Evolutionary conservation across 1,139 yeast genomes (phyloP), one percentile per base, ranked within the genome.

Genomic region (Casaregolazyma suthepensis): DNA sequence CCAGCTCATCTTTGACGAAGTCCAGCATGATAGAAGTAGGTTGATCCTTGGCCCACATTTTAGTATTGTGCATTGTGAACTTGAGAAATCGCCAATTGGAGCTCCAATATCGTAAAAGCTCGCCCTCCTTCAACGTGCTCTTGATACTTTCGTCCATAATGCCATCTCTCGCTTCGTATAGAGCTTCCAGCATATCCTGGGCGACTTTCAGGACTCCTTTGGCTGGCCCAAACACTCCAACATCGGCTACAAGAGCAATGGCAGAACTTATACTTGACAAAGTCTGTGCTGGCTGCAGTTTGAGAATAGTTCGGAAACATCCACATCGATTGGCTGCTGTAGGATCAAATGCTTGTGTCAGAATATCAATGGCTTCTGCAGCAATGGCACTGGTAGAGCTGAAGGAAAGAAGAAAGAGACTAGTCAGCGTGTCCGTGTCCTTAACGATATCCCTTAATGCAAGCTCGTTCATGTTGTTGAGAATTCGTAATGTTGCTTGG

Each of bases 1-100:
- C 97, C 52, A 90, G 74, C 0, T 89, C 84, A 66, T 90, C 96
- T 66, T 96, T 80, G 17, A 96, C 87, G 61, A 89, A 90, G 57
- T 87, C 94, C 50, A 85, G 77, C 65, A 88, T 74, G 51, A 78
- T 78, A 0, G 76, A 76, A 38, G 81, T 74, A 48, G 79, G 80
- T 63, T 82, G 84, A 43, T 73, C 71, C 3, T 59, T 59, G 0
- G 95, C 89, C 98, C 98, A 91, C 6, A 68, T 67, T 20, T 87
- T 73, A 1, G 96, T 87, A 54, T 80, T 77, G 45, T 75, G 74
- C 61, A 86, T 90, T 2, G 88, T 78, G 76, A 84, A 77, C 47
- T 80, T 80, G 58, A 91, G 70, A 59, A 87, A 86, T 13, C 66
- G 66, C 97, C 98, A 91, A 43, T 82, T 75, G 15, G 71, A 62